Evolutionary conservation across 106 monocot genomes (phyloP).

Genomic region (Posidonia australis): DNA sequence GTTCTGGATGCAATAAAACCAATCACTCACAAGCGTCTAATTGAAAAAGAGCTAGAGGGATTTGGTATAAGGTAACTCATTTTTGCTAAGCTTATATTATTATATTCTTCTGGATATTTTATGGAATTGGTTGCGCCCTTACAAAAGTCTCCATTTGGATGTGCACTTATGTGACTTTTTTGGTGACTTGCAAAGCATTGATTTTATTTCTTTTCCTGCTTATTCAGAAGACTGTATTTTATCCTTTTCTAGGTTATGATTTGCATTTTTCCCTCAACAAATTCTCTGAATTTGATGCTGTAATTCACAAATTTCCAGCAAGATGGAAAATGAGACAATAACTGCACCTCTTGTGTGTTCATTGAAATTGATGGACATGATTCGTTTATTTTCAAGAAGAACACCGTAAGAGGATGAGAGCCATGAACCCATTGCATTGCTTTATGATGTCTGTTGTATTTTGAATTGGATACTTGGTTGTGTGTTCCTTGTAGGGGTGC

Average conservation of each 20-base stretch:
- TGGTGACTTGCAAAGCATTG: not conserved
- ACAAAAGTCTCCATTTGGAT: not conserved
- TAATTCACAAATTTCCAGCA: no score
- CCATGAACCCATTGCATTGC: no score
- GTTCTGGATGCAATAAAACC: conserved; percentile 99
- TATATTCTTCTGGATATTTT: not conserved
- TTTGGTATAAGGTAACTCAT: conserved; percentile 88
- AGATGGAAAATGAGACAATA: no score
- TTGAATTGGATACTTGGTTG: no score
- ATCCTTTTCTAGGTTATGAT: not conserved
- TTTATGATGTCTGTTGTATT: no score
- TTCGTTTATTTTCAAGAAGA: no score
- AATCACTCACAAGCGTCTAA: conserved; percentile 96
- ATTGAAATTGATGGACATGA: no score
- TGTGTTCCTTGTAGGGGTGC: no score
- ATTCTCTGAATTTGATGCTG: no score
- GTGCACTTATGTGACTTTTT: not conserved
- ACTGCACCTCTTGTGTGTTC: no score
- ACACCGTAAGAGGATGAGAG: no score
- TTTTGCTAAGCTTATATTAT: not conserved
- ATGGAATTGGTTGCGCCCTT: no score
- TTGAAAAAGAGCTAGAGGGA: conserved; percentile 96
- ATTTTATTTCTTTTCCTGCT: not conserved
- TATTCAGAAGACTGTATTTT: not conserved
- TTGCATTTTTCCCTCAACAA: not conserved